phyloP scores from a whole-genome alignment of 2,329 filamentous ascomycete species.

The Venturia aucupariae region DNA sequence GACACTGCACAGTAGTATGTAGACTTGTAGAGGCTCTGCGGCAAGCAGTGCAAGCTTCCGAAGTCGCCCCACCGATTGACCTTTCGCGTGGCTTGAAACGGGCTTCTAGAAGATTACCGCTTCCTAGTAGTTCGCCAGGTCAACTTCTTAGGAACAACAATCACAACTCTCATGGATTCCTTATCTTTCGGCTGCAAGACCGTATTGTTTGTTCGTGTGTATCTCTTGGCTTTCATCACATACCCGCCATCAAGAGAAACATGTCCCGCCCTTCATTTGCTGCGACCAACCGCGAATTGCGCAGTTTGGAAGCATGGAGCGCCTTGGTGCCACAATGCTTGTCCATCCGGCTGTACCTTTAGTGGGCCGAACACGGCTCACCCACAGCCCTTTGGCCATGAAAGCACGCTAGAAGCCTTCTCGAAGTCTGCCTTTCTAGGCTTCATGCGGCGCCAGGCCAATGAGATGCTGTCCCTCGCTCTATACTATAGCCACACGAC shows the following conservation, averaged over 20 bases:
- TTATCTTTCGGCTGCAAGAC: background rate
- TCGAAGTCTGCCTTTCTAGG: conserved; percentile 8
- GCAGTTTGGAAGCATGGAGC: background rate
- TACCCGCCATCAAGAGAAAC: too few relatives aligned
- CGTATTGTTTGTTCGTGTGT: background rate
- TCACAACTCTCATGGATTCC: background rate
- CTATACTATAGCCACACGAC: background rate
- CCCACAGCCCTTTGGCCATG: background rate
- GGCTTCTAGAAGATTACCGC: background rate
- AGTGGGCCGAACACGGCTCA: background rate
- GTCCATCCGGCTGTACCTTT: background rate
- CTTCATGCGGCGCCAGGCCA: background rate
- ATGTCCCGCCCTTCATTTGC: background rate
- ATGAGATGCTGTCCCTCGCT: background rate
- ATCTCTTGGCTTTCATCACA: conserved; percentile 2
- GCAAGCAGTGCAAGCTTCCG: background rate
- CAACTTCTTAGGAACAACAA: background rate
- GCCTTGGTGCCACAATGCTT: background rate
- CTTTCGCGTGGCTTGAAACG: background rate
- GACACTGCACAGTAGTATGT: too few relatives aligned
- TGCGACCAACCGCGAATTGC: background rate
- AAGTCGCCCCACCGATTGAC: background rate
- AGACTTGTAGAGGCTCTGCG: background rate
- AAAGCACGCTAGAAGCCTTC: conserved; percentile 3
- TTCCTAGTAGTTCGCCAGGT: background rate